These are phyloP conservation scores for Leccinum pellstonianum DNA, from an alignment of 768 basidiomycete genomes.

Conservation along the genomic window DNA sequence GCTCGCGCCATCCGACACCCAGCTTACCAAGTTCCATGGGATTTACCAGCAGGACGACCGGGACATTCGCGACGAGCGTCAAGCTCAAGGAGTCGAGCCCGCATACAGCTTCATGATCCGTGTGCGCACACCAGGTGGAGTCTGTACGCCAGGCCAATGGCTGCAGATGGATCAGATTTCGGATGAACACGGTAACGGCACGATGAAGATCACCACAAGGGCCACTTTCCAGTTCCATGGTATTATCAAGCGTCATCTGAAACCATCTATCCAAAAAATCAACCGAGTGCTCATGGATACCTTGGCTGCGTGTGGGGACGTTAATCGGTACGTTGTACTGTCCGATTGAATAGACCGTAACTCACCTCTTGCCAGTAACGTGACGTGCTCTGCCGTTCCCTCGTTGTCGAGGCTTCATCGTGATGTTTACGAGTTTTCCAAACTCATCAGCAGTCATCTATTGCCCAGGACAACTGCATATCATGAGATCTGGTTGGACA, in stretches of 20 bases:
- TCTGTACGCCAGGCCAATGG: conserved; percentile 92
- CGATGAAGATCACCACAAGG: conserved; percentile 96
- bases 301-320: conserved; percentile 97
- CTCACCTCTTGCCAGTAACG: conserved; percentile 56
- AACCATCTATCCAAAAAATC: conserved; percentile 94
- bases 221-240: conserved; percentile 99
- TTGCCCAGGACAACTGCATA: conserved; percentile 91
- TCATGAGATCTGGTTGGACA: conserved; percentile 99
- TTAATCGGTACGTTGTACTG: conserved; percentile 65
- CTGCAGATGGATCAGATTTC: conserved; percentile 87
- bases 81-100: conserved; percentile 89
- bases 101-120: conserved; percentile 99
- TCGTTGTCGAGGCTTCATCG: conserved; percentile 82
- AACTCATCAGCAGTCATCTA: conserved; percentile 78
- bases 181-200: conserved; percentile 90
- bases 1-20: conserved; percentile 86
- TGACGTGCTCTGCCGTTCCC: conserved; percentile 89
- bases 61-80: conserved; percentile 95
- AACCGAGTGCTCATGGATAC: conserved; percentile 91
- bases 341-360: not conserved
- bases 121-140: conserved; percentile 93
- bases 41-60: conserved; percentile 98
- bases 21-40: conserved; percentile 97
- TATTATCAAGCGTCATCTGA: conserved; percentile 94
- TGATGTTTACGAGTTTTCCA: conserved; percentile 82